These are phyloP conservation scores for Fraxinus greggii DNA, from an alignment of 305 asterid genomes.

Conservation along the genomic window DNA sequence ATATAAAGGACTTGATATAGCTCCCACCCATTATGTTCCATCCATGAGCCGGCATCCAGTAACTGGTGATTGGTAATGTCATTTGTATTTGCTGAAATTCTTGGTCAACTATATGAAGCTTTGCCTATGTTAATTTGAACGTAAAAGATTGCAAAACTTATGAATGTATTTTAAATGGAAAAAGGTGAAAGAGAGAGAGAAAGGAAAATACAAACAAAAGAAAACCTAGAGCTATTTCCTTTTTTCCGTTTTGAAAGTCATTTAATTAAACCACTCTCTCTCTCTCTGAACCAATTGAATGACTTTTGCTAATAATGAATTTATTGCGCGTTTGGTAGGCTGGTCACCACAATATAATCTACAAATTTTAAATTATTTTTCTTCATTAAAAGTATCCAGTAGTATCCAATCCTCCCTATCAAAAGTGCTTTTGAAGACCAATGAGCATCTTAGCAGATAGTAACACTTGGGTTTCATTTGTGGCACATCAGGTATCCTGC, in stretches of 20 bases:
- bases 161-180: background rate
- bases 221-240: background rate
- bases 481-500: slow-evolving; percentile 85
- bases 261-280: background rate
- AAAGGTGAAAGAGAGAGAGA: background rate
- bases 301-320: background rate
- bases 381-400: background rate
- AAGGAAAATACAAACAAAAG: background rate
- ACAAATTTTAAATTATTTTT: background rate
- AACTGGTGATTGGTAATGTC: slow-evolving; percentile 84
- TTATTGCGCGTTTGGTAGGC: background rate
- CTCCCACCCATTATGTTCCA: slow-evolving; percentile 96
- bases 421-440: background rate
- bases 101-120: background rate
- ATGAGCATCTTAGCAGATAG: background rate
- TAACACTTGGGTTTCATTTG: slow-evolving; percentile 18
- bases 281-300: background rate
- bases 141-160: background rate
- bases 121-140: background rate
- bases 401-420: background rate
- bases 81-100: slow-evolving; percentile 8
- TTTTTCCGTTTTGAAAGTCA: background rate
- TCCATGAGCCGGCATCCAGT: slow-evolving; percentile 98
- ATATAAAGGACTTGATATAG: slow-evolving; percentile 84
- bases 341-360: background rate